A percentile compares a stretch with the other conserved stretches of the same genome.
phyloP scores from a whole-genome alignment of 2,329 filamentous ascomycete species.

The Penicillium sp. region DNA sequence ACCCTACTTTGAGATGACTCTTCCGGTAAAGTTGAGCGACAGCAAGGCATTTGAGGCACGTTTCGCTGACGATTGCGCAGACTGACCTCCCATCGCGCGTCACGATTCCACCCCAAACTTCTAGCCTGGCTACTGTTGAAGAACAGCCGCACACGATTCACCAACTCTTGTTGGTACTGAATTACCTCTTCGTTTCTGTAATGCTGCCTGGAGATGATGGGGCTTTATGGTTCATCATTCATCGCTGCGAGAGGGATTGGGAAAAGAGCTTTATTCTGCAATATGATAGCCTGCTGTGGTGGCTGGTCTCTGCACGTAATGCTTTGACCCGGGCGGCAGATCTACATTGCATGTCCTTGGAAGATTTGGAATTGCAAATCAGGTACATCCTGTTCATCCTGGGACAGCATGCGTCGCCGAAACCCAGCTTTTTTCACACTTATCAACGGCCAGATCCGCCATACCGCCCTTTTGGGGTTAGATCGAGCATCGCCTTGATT shows the following conservation, averaged over 20 bases:
- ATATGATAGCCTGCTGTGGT: background rate
- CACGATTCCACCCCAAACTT: background rate
- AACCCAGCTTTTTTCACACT: background rate
- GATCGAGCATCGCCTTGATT: background rate
- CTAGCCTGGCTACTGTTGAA: no score
- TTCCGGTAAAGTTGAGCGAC: background rate
- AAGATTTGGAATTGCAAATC: background rate
- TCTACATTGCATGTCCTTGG: background rate
- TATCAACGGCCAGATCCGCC: background rate
- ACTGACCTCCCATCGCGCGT: background rate
- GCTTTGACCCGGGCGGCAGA: background rate
- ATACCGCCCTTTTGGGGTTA: conserved; percentile 1
- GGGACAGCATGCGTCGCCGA: background rate
- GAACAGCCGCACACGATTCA: background rate
- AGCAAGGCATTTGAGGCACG: background rate
- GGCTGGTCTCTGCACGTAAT: background rate
- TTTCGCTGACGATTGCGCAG: background rate
- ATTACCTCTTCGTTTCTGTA: background rate
- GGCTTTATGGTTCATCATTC: background rate
- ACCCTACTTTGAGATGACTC: background rate
- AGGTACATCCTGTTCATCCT: background rate
- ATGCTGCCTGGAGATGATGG: background rate
- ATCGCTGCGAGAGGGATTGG: background rate
- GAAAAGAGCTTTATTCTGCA: background rate
- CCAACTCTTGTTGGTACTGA: background rate